Evolutionary conservation across 2,329 filamentous ascomycete genomes (phyloP), one percentile per base, ranked within the genome.

Genomic region (Erysiphe pulchra): DNA sequence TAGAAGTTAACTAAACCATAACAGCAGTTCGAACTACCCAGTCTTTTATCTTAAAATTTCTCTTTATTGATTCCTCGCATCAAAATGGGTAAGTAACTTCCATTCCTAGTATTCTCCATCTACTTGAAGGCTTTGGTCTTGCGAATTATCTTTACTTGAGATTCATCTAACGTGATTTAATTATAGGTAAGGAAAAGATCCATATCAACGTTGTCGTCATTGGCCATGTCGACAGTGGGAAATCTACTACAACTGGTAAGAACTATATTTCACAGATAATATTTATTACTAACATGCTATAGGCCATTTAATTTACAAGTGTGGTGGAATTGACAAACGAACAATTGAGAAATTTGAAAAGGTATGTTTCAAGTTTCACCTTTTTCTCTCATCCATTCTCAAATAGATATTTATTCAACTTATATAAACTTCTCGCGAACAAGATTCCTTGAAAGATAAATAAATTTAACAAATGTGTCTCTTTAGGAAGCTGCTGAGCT

Each of bases 311-410:
- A 95, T 98, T 82, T 95, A 95, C 85, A 87, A 98, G 81, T 95
- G 90, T 76, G 90, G 90, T 80, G 90, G 90, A 84, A 98, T 95
- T 65, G 90, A 98, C 83, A 85, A 87, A 77, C 87, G 90, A 85
- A 95, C 87, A 69, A 98, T 98, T 67, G 90, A 98, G 81, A 98
- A 98, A 82, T 98, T 98, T 79, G 90, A 98, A 86, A 98, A 98
- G 84, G 85, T 92, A 69, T 65, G 76, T 45, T 13, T 18, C 10
- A 16, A 42, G 28, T 17, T 36, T 20, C 32, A 16, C 44, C 34
- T 49, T 51, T 47, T 46, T 20, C 33, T 43, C 33, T 14, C 43
- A 43, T 28, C 36, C 34, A 47, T 44, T 12, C 41, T 45, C 41
- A 44, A 34, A 46, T 50, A 44, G 48, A 38, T 50, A 48, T 42